phyloP scores from a whole-genome alignment of 2,329 filamentous ascomycete genomes.

The Leptographium lundbergii region DNA sequence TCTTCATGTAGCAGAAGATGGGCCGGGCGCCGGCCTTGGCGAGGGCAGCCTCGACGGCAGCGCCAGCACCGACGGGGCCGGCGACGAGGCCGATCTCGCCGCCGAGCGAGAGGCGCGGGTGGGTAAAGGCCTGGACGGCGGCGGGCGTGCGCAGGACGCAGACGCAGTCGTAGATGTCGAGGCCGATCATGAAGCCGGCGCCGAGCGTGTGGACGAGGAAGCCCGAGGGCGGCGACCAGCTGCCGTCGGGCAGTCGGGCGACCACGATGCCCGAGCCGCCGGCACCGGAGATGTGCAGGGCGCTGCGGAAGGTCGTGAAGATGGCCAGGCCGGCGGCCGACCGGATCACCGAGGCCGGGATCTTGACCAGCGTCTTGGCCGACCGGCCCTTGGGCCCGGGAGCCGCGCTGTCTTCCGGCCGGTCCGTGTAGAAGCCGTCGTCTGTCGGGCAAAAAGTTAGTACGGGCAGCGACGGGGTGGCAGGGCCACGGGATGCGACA shows the following conservation, averaged over 20 bases:
- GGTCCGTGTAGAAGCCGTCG: slow-evolving; percentile 20
- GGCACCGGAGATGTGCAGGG: slow-evolving; percentile 41
- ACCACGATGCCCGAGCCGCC: slow-evolving; percentile 48
- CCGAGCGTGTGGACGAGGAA: slow-evolving; percentile 60
- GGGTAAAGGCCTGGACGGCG: slow-evolving; percentile 55
- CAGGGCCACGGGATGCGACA: slow-evolving; percentile 53
- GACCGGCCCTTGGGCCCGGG: slow-evolving; percentile 14
- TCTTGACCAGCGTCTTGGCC: slow-evolving; percentile 23
- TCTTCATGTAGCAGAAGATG: slow-evolving; percentile 61
- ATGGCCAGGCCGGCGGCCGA: slow-evolving; percentile 56
- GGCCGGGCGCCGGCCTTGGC: slow-evolving; percentile 26
- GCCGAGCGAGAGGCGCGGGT: slow-evolving; percentile 51
- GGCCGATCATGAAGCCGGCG: slow-evolving; percentile 55
- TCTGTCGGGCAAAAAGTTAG: slow-evolving; percentile 10
- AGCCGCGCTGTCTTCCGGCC: slow-evolving; percentile 7
- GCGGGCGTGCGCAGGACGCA: slow-evolving; percentile 57
- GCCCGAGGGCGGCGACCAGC: slow-evolving; percentile 60
- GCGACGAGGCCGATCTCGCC: slow-evolving; percentile 55
- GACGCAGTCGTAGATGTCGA: slow-evolving; percentile 68
- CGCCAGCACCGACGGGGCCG: slow-evolving; percentile 43
- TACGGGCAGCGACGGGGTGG: slow-evolving; percentile 16
- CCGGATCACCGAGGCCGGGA: slow-evolving; percentile 31
- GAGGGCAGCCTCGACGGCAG: slow-evolving; percentile 45
- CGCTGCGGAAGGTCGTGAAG: slow-evolving; percentile 53
- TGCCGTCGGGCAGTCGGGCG: slow-evolving; percentile 40